Evolutionary conservation across 768 basidiomycete genomes (phyloP), one percentile per base, ranked within the genome.

Genomic region (Antrodiella citrinella): DNA sequence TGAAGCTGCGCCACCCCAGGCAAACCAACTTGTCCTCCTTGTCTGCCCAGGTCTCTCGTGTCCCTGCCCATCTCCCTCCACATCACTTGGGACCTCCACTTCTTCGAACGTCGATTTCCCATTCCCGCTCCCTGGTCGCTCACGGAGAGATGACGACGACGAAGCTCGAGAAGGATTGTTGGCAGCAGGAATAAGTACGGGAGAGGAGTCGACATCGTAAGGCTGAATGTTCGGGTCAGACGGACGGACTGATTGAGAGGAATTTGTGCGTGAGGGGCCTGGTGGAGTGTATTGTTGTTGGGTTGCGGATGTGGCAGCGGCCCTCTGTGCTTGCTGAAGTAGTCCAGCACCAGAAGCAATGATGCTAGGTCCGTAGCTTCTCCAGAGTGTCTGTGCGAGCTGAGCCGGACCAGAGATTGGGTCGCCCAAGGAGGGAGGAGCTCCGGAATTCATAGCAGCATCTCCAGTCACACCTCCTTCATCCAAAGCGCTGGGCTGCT

Each of bases 301-400:
- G 23, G 64, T 57, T 26, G 57, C 19, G 20, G 64, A 52, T 21
- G 69, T 52, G 26, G 67, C 59, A 0, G 77, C 66, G 15, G 70
- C 67, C 0, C 69, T 67, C 11, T 76, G 68, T 19, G 76, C 69
- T 52, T 82, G 78, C 15, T 72, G 71, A 12, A 90, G 64, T 3
- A 89, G 62, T 2, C 78, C 77, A 0, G 84, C 74, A 18, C 87
- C 84, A 1, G 78, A 75, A 2, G 84, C 85, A 11, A 91, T 57
- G 40, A 91, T 73, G 2, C 74, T 62, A 0, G 90, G 89, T 1
- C 87, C 90, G 54, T 88, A 91, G 1, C 81, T 77, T n/a, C 73
- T 72, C 89, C 89, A 91, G 13, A 92, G 69, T 0, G 77, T 78
- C 19, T 73, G 76, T 2, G 76, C 75, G 18, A 90, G 69, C 59